Evolutionary conservation across 768 basidiomycete genomes (phyloP).

Genomic region (Hypholoma fasciculare): DNA sequence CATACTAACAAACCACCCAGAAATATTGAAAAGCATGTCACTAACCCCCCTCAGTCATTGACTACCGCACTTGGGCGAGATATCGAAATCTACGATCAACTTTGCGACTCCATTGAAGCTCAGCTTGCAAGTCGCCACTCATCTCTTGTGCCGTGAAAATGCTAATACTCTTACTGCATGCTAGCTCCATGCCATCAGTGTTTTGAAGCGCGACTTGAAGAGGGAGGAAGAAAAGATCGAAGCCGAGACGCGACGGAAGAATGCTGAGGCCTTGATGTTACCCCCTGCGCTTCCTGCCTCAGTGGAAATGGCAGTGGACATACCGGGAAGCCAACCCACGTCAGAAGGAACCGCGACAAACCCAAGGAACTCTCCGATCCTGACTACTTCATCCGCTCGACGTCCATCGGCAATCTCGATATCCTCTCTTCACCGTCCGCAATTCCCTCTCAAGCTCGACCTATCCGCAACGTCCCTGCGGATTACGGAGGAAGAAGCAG

Average conservation of each 20-base stretch:
- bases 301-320: constrained; percentile 16
- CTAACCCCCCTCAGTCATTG: constrained; percentile 64
- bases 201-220: constrained; percentile 68
- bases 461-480: constrained; percentile 70
- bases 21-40: constrained; percentile 55
- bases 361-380: constrained; percentile 30
- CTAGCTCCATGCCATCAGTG: constrained; percentile 72
- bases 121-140: constrained; percentile 51
- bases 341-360: constrained; percentile 20
- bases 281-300: constrained; percentile 20
- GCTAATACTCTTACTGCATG: neutral
- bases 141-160: neutral
- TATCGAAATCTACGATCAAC: constrained; percentile 76
- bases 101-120: constrained; percentile 77
- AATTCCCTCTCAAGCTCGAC: constrained; percentile 76
- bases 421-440: constrained; percentile 74
- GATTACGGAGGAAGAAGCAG: constrained; percentile 64
- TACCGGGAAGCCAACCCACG: constrained; percentile 26
- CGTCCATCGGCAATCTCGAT: constrained; percentile 79
- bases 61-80: constrained; percentile 68
- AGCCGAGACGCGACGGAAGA: constrained; percentile 27
- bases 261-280: constrained; percentile 16
- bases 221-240: constrained; percentile 59
- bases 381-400: constrained; percentile 39
- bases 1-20: constrained; percentile 33